Conservation (phyloP, 352 stramenopile species). For the Thalassiosira exigua region DNA sequence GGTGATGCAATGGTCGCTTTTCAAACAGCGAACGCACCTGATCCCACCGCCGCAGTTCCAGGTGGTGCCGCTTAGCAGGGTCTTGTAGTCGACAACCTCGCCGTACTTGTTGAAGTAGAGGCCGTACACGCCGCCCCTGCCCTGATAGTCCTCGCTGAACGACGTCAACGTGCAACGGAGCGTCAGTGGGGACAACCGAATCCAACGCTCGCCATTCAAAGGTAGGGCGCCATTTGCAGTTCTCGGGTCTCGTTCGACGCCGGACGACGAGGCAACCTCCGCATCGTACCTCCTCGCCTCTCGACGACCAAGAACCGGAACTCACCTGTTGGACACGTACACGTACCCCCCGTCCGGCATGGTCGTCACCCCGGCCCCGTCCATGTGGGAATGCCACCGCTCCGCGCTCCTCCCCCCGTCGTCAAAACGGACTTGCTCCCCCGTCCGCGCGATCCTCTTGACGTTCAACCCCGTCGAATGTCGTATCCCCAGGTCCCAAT, state of each 20-base stretch:
- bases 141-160: neutral
- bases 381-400: neutral
- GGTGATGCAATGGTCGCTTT: too few species aligned
- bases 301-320: too few species aligned
- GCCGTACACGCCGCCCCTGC: slow-evolving; percentile 3
- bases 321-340: slow-evolving; percentile 20
- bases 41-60: slow-evolving; percentile 34
- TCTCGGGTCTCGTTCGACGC: too few species aligned
- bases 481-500: slow-evolving; percentile 10
- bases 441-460: slow-evolving; percentile 9
- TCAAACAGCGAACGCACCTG: too few species aligned
- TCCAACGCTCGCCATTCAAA: neutral
- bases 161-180: neutral
- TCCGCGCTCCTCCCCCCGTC: neutral
- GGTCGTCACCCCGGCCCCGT: slow-evolving; percentile 1
- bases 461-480: neutral
- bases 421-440: slow-evolving; percentile 3
- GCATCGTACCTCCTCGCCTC: too few species aligned
- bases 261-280: too few species aligned
- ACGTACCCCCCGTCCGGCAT: slow-evolving; percentile 13
- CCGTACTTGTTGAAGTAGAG: slow-evolving; percentile 6
- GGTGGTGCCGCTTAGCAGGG: slow-evolving; percentile 39
- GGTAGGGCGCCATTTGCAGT: too few species aligned
- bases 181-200: neutral
- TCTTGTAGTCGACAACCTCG: slow-evolving; percentile 31